phyloP scores from a whole-genome alignment of 2,329 filamentous ascomycete species.

The Verticillium nonalfalfae region DNA sequence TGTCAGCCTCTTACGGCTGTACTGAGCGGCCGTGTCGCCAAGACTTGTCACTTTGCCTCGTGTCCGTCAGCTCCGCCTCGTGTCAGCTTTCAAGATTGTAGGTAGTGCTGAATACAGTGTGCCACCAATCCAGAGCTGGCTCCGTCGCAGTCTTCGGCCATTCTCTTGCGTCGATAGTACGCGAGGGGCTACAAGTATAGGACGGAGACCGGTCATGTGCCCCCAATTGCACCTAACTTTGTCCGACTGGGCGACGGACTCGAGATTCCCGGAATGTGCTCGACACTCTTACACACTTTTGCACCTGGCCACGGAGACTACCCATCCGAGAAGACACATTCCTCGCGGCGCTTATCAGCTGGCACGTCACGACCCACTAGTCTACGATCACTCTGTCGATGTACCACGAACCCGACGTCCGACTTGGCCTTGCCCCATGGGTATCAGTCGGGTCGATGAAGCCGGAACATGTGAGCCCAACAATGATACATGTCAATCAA shows the following conservation, averaged over 20 bases:
- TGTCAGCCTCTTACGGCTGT: neutral
- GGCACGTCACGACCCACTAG: neutral
- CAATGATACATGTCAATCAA: neutral
- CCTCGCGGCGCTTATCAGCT: neutral
- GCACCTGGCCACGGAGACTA: neutral
- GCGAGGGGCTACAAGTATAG: neutral
- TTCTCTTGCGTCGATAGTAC: neutral
- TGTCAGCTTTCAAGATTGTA: neutral
- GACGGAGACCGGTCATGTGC: neutral
- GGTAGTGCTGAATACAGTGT: neutral
- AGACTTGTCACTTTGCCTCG: neutral
- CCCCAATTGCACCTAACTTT: neutral
- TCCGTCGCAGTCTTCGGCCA: neutral
- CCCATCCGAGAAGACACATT: neutral
- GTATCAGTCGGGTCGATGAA: no score
- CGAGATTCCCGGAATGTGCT: neutral
- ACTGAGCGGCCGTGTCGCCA: neutral
- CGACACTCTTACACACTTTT: neutral
- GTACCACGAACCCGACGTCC: no score
- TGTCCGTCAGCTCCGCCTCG: neutral
- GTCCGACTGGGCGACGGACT: neutral
- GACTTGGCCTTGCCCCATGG: no score
- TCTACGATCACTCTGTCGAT: no score
- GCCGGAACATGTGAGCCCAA: no score
- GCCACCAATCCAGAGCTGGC: neutral